A percentile compares a stretch with the other conserved stretches of the same genome.
phyloP scores from a whole-genome alignment of 208 protist genomes.

The Acanthamoeba lenticulata region DNA sequence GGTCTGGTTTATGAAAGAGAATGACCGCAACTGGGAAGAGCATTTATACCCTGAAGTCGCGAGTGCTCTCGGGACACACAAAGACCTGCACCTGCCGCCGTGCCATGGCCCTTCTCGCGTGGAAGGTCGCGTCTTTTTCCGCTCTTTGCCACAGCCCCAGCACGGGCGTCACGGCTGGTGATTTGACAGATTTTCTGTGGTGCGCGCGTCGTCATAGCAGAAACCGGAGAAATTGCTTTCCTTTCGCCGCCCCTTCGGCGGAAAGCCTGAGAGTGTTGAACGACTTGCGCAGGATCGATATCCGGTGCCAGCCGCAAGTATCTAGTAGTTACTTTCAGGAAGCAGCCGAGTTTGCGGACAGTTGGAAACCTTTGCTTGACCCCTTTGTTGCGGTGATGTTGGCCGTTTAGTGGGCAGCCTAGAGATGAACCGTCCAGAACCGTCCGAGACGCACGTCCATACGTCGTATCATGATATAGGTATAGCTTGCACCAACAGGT shows the following conservation, averaged over 20 bases:
- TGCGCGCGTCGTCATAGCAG: not conserved
- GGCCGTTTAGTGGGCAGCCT: too few relatives aligned
- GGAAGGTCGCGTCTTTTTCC: conserved; percentile 19
- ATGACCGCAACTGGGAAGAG: not conserved
- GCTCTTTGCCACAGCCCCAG: not conserved
- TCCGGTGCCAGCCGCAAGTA: too few relatives aligned
- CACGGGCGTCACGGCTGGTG: not conserved
- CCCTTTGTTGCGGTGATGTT: too few relatives aligned
- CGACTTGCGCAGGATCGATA: too few relatives aligned
- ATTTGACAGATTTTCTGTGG: not conserved
- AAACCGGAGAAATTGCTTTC: not conserved
- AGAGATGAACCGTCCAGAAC: too few relatives aligned
- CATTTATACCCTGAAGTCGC: not conserved
- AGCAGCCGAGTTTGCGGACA: too few relatives aligned
- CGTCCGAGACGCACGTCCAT: too few relatives aligned
- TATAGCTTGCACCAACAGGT: too few relatives aligned
- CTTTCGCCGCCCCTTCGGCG: not conserved
- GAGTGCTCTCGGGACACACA: not conserved
- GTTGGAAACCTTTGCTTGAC: too few relatives aligned
- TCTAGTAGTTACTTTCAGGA: too few relatives aligned
- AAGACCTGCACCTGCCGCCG: not conserved
- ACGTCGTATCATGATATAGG: too few relatives aligned
- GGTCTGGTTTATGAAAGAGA: not conserved
- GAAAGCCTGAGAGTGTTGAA: not conserved
- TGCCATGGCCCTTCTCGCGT: not conserved